Conservation (phyloP, 2,329 filamentous ascomycete species). For the Tolypocladium guangdongense region DNA sequence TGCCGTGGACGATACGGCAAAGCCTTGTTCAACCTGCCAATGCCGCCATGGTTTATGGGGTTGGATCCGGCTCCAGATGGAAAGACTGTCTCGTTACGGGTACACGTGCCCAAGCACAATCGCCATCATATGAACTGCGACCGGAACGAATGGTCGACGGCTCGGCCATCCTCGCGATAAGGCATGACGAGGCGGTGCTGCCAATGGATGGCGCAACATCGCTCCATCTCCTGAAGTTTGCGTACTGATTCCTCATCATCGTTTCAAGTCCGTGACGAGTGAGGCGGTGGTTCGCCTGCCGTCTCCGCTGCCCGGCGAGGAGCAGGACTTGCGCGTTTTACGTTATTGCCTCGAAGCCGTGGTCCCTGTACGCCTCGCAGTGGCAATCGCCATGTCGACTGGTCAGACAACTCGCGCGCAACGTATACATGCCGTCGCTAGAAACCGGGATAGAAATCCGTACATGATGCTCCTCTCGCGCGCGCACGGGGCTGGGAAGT, state of each 20-base stretch:
- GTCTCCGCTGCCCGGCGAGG: neutral
- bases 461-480: neutral
- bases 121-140: neutral
- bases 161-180: too few species aligned
- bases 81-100: neutral
- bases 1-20: neutral
- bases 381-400: too few species aligned
- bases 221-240: too few species aligned
- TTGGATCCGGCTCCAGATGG: neutral
- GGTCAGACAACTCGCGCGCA: neutral
- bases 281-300: too few species aligned
- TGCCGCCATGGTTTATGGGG: neutral
- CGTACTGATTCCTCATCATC: too few species aligned
- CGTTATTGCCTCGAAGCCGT: too few species aligned
- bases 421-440: neutral
- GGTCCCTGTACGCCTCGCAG: neutral
- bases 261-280: too few species aligned
- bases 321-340: neutral
- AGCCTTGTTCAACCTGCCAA: neutral
- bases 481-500: neutral
- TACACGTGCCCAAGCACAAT: neutral
- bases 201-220: too few species aligned
- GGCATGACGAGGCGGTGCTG: too few species aligned
- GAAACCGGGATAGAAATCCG: neutral
- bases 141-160: neutral